Conservation (phyloP, 208 protist genomes). For the Leishmania martiniquensis region DNA sequence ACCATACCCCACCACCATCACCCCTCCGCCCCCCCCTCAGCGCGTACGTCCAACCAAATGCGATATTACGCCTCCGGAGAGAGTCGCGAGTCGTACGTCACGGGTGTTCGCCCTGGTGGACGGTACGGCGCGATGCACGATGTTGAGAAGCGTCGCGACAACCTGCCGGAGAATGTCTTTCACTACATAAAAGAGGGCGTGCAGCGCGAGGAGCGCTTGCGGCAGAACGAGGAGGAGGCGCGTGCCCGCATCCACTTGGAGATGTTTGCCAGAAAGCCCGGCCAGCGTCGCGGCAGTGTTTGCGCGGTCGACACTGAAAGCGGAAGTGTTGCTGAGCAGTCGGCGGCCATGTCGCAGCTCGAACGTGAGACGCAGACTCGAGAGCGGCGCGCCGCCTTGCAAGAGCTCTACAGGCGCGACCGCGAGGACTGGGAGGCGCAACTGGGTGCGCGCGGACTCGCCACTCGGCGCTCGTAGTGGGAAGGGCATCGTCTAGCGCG, state of each 20-base stretch:
- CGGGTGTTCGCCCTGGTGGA: conserved; percentile 68
- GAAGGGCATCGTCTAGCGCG: not conserved
- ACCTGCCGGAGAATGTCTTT: conserved; percentile 87
- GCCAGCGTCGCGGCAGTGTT: conserved; percentile 26
- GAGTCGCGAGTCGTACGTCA: conserved; percentile 89
- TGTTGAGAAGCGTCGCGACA: conserved; percentile 85
- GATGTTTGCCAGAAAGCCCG: conserved; percentile 21
- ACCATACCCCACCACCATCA: not conserved
- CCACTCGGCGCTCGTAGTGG: conserved; percentile 4
- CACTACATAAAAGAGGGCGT: conserved; percentile 73
- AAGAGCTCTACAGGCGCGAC: conserved; percentile 66
- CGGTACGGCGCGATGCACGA: conserved; percentile 73
- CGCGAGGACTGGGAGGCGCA: conserved; percentile 59
- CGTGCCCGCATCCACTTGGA: conserved; percentile 54
- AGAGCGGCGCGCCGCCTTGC: conserved; percentile 65
- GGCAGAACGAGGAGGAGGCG: conserved; percentile 60
- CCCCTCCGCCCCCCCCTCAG: not conserved
- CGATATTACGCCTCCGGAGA: conserved; percentile 71
- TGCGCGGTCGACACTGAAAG: not conserved
- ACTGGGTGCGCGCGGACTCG: conserved; percentile 54
- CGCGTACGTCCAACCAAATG: conserved; percentile 20
- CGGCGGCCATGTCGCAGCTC: conserved; percentile 10
- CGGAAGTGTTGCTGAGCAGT: not conserved
- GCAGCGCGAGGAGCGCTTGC: conserved; percentile 68
- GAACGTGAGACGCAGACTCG: conserved; percentile 39